Percentiles rank a stretch among this genome's conserved stretches.
These are phyloP conservation scores for Daldinia loculata DNA, from an alignment of 495 filamentous ascomycete species.

Conservation along the genomic window DNA sequence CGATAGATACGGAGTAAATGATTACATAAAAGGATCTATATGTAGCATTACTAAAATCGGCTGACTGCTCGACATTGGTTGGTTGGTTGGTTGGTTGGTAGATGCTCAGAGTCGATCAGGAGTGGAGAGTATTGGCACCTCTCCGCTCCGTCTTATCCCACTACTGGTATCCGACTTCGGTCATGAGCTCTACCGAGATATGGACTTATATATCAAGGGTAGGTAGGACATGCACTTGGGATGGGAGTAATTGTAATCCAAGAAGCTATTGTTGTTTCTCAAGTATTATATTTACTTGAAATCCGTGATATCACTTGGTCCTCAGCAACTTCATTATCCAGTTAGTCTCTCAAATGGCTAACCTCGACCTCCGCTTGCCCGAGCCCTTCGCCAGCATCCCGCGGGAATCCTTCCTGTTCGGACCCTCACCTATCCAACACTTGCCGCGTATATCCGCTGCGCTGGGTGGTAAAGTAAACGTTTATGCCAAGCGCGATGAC, in stretches of 20 bases:
- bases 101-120: neutral
- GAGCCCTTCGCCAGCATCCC: slow-evolving; percentile 67
- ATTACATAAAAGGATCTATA: neutral
- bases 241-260: neutral
- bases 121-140: slow-evolving; percentile 17
- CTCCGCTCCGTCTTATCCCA: slow-evolving; percentile 33
- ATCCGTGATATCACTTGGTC: neutral
- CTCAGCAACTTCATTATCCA: neutral
- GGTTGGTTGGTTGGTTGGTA: slow-evolving; percentile 20
- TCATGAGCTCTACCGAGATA: slow-evolving; percentile 13
- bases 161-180: slow-evolving; percentile 32
- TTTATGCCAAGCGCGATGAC: slow-evolving; percentile 73
- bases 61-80: slow-evolving; percentile 9
- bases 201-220: slow-evolving; percentile 3
- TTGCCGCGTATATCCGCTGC: slow-evolving; percentile 66
- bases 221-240: neutral
- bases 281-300: neutral
- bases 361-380: slow-evolving; percentile 54
- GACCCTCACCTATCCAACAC: slow-evolving; percentile 67
- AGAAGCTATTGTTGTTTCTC: neutral
- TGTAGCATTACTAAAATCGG: slow-evolving; percentile 20
- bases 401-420: slow-evolving; percentile 61
- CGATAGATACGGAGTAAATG: neutral
- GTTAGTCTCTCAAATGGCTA: slow-evolving; percentile 21
- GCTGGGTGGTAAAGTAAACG: slow-evolving; percentile 60